phyloP scores from a whole-genome alignment of 192 early-diverging fungal species.

The Funneliformis geosporum region DNA sequence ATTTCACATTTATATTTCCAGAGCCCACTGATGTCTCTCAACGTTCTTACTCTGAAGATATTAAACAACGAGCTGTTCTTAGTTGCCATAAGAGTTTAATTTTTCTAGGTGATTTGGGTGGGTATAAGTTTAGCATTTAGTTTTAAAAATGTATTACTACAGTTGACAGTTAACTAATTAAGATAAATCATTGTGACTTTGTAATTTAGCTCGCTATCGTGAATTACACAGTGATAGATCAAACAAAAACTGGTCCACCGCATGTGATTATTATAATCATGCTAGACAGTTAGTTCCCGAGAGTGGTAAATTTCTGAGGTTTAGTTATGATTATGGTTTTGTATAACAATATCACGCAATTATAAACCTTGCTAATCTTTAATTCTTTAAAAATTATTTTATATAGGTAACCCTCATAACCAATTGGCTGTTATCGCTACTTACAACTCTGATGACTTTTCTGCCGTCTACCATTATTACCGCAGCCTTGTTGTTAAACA shows the following conservation, averaged over 20 bases:
- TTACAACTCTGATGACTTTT: constrained; percentile 52
- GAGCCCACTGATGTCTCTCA: constrained; percentile 36
- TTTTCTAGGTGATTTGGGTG: constrained; percentile 70
- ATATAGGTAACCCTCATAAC: constrained; percentile 67
- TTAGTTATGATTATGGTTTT: neutral
- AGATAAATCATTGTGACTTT: neutral
- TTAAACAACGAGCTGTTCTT: constrained; percentile 41
- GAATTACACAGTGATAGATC: constrained; percentile 57
- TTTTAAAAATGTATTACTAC: too few species aligned
- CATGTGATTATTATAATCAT: constrained; percentile 64
- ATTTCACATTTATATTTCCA: neutral
- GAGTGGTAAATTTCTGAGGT: constrained; percentile 35
- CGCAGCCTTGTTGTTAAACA: constrained; percentile 49
- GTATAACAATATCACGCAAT: neutral
- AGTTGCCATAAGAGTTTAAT: constrained; percentile 59
- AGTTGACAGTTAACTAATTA: neutral
- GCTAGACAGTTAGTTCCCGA: constrained; percentile 61
- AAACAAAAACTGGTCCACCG: constrained; percentile 58
- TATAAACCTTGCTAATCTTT: too few species aligned
- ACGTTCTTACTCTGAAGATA: constrained; percentile 12
- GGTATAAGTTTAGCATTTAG: neutral
- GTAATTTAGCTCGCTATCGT: constrained; percentile 57
- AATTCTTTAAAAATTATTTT: neutral
- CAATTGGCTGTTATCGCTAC: constrained; percentile 74
- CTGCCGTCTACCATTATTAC: constrained; percentile 52